These are phyloP conservation scores for Neurospora sp. DNA, from an alignment of 495 filamentous ascomycete species.

Conservation along the genomic window DNA sequence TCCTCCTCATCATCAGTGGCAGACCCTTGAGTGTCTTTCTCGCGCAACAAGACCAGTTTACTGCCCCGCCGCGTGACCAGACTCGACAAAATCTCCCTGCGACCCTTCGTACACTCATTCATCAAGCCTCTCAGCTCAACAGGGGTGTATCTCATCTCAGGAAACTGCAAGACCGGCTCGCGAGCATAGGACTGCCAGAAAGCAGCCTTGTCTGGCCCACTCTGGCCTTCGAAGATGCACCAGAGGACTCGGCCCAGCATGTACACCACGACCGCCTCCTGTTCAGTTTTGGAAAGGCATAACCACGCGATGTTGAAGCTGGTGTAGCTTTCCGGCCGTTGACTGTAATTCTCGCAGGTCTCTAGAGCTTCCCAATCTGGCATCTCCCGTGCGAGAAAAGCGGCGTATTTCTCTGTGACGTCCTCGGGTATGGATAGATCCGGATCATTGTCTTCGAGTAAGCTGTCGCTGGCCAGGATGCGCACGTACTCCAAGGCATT, in stretches of 20 bases:
- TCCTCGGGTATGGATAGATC: conserved; percentile 18
- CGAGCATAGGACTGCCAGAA: conserved; percentile 39
- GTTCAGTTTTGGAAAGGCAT: conserved; percentile 28
- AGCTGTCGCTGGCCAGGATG: conserved; percentile 22
- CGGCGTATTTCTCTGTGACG: conserved; percentile 20
- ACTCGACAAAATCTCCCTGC: conserved; percentile 24
- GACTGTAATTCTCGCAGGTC: conserved; percentile 20
- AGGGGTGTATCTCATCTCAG: conserved; percentile 30
- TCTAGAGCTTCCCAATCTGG: conserved; percentile 29
- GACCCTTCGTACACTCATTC: conserved; percentile 33
- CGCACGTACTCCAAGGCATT: conserved; percentile 38
- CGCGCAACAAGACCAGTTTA: conserved; percentile 22
- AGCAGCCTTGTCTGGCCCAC: conserved; percentile 33
- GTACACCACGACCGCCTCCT: conserved; percentile 40
- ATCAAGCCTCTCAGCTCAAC: conserved; percentile 27
- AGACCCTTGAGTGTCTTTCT: not conserved
- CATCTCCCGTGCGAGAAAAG: conserved; percentile 24
- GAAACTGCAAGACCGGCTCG: conserved; percentile 40
- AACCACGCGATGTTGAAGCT: conserved; percentile 41
- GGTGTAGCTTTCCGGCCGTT: conserved; percentile 20
- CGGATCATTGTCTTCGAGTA: conserved; percentile 2
- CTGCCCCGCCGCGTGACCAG: conserved; percentile 27
- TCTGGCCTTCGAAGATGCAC: conserved; percentile 43
- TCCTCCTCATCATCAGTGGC: not conserved
- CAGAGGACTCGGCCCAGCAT: conserved; percentile 42